Evolutionary conservation across 78 protist genomes (phyloP), one percentile per base, ranked within the genome.

Genomic region (Dictyostelium intermedium): DNA sequence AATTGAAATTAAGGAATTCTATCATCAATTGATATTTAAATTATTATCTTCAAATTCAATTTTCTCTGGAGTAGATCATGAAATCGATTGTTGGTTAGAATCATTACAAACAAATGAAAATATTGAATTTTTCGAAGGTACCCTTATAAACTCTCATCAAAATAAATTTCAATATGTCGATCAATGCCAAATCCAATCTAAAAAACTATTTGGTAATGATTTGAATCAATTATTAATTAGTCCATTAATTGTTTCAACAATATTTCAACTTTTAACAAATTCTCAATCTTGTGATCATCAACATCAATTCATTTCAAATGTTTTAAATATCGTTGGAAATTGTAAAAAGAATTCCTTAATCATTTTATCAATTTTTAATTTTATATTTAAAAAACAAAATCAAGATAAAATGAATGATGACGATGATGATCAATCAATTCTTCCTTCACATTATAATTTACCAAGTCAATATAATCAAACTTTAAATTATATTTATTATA

Each of bases 71-170:
- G 18, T 80, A 50, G 94, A 89, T 23, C 56, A 25, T 32, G 94
- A 89, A 39, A 80, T 89, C 30, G 94, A 89, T 63, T 43, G 9
- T 23, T 89, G 94, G 94, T 61, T 87, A 35, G 92, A 86, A 32
- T 47, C 53, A 14, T 20, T 76, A 4, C 27, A 16, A 16, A 4
- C 30, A 27, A 27, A 9, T 16, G 61, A 41, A 11, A 37, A 39
- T 8, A n/a, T 78, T 23, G 43, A 53, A 78, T 87, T 87, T 35
- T 66, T 89, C 32, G 94, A 56, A 27, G 32, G 27, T 23, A 30
- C 83, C 0, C 34, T 78, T 5, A 10, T n/a, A 0, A 74, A 80
- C 13, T 7, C 82, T 23, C 25, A 69, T 16, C 30, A n/a, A 32
- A 32, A 63, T 41, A 89, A 89, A 47, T 89, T 89, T 56, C 70